Base-by-base conservation (phyloP, 345 rosid species). In the Eucalyptus sp. region DNA sequence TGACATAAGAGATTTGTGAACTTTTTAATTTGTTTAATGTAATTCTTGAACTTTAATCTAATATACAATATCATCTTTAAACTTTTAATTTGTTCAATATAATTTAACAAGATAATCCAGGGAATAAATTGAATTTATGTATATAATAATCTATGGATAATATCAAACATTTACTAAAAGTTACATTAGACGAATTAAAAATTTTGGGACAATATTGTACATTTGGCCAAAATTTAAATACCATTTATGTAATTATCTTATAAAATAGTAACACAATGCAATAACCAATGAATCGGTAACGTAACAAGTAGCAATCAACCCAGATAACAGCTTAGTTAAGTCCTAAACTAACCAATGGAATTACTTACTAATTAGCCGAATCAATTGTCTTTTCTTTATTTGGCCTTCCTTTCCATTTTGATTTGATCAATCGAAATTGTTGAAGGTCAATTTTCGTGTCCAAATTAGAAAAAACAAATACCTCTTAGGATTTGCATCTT, bases 31-130 rank as follows among this genome's bases (percentile, higher is more conserved):
- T 60, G 4, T 60, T 27, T 27, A 11, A 60, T 60, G 1, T 12
- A 4, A 5, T 60, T 0, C 0, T 3, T 60, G 0, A 60, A 60
- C 2, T 60, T 60, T 60, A 60, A 5, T 2, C 0, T 3, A 27
- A 60, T 60, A 13, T 12, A 3, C 2, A 27, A 60, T 60, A 6
- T 60, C 0, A 27, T 60, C 0, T 27, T 60, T 60, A 4, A 60
- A 27, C 0, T 27, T 27, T 60, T 27, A 60, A 12, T 60, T 27
- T 60, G 7, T 60, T 60, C 4, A 3, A 60, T 60, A 13, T 27
- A 29, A 27, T 60, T 56, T 56, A 56, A 24, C 5, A 3, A 56
- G 13, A 56, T 22, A 56, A 56, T 56, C 5, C 29, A 24, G 4
- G 11, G 3, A 56, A 8, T 17, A 60, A 3, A 60, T 60, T 60